phyloP scores from a whole-genome alignment of 2,329 filamentous ascomycete species.

The Juglanconis juglandina region DNA sequence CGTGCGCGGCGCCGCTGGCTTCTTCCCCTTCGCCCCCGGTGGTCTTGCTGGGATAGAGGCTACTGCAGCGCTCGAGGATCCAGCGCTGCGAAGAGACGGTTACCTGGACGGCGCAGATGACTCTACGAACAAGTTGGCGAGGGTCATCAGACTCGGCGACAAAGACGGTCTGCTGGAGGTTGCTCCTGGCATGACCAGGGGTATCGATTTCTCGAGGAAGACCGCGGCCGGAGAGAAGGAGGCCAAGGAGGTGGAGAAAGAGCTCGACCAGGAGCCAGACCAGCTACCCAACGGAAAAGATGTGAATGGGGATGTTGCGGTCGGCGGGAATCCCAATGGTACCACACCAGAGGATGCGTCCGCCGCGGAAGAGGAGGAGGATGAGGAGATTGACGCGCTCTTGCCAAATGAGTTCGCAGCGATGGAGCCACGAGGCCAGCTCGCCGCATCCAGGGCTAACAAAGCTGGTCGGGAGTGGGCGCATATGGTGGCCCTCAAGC shows the following conservation, averaged over 20 bases:
- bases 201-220: conserved; percentile 67
- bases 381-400: conserved; percentile 75
- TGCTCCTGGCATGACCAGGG: conserved; percentile 77
- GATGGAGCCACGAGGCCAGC: conserved; percentile 75
- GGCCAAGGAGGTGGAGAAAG: conserved; percentile 67
- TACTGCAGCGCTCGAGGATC: conserved; percentile 78
- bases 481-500: conserved; percentile 94
- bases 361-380: conserved; percentile 41
- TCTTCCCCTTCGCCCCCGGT: conserved; percentile 90
- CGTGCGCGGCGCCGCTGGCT: conserved; percentile 86
- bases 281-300: conserved; percentile 30
- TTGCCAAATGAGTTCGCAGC: conserved; percentile 92
- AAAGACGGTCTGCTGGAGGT: conserved; percentile 76
- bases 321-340: conserved; percentile 9
- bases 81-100: conserved; percentile 55
- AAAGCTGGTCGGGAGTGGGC: conserved; percentile 87
- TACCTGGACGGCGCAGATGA: conserved; percentile 38
- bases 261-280: conserved; percentile 47
- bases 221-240: conserved; percentile 55
- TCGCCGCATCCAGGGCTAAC: conserved; percentile 68
- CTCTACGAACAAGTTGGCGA: conserved; percentile 61
- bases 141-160: conserved; percentile 77
- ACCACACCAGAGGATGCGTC: conserved; percentile 30
- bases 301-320: conserved; percentile 19
- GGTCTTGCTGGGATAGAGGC: conserved; percentile 85